Percentiles rank a stretch among this genome's conserved stretches.
Conservation (phyloP, 1,139 yeast genomes). For the Candida sp. region DNA sequence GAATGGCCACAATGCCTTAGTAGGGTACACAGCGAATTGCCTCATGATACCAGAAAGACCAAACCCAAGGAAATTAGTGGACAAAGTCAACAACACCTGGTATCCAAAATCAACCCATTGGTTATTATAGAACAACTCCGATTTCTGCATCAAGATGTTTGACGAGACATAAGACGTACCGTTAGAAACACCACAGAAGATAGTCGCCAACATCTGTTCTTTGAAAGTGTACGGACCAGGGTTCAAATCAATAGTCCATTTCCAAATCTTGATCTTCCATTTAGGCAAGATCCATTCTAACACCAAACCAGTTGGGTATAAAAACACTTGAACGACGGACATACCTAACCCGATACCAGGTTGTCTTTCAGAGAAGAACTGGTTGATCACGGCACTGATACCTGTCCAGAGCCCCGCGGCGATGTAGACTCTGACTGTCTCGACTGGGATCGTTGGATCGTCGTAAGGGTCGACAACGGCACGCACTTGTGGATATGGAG, state of each 20-base stretch:
- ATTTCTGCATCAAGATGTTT: constrained; percentile 50
- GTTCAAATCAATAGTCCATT: constrained; percentile 32
- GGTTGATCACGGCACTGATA: constrained; percentile 45
- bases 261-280: constrained; percentile 24
- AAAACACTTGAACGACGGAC: constrained; percentile 46
- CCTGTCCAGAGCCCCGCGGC: constrained; percentile 48
- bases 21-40: constrained; percentile 47
- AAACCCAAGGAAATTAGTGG: constrained; percentile 51
- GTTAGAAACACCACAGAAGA: constrained; percentile 49
- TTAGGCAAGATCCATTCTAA: constrained; percentile 43
- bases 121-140: constrained; percentile 46
- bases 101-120: constrained; percentile 47
- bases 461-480: constrained; percentile 51
- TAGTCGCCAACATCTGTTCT: constrained; percentile 64
- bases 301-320: constrained; percentile 44
- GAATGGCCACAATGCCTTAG: constrained; percentile 52
- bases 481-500: constrained; percentile 52
- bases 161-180: constrained; percentile 50
- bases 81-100: constrained; percentile 40
- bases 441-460: constrained; percentile 41
- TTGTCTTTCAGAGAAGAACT: constrained; percentile 48
- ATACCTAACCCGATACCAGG: constrained; percentile 43
- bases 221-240: constrained; percentile 64
- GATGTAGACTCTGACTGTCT: constrained; percentile 45
- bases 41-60: constrained; percentile 52